Conservation (phyloP, 2,329 filamentous ascomycete genomes). For the Aspergillus sp. region DNA sequence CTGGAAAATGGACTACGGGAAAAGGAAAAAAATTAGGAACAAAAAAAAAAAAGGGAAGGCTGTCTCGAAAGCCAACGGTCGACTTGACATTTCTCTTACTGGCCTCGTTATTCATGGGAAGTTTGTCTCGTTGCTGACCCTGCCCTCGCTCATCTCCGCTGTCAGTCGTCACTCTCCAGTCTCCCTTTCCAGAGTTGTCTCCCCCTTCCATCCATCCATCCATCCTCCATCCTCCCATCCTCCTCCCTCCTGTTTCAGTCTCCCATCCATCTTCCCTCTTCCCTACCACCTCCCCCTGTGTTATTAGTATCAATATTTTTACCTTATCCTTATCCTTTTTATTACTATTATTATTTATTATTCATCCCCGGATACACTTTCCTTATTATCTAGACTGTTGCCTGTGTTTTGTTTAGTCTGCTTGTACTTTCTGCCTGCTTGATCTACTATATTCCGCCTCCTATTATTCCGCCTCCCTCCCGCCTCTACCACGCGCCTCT, state of each 20-base stretch:
- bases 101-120: slow-evolving; percentile 10
- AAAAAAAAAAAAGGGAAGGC: neutral
- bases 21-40: slow-evolving; percentile 14
- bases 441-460: slow-evolving; percentile 12
- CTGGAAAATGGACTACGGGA: slow-evolving; percentile 8
- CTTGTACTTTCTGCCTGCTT: slow-evolving; percentile 14
- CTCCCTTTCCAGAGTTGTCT: neutral
- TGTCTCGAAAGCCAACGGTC: neutral
- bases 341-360: slow-evolving; percentile 1
- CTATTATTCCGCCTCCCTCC: slow-evolving; percentile 2
- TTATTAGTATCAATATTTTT: slow-evolving; percentile 17
- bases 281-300: slow-evolving; percentile 17
- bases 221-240: slow-evolving; percentile 5
- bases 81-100: slow-evolving; percentile 1
- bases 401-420: slow-evolving; percentile 11
- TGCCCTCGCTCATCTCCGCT: slow-evolving; percentile 6
- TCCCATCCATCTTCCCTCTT: neutral
- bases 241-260: too few relatives aligned
- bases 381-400: slow-evolving; percentile 6
- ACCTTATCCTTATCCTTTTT: slow-evolving; percentile 7
- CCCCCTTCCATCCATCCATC: slow-evolving; percentile 5
- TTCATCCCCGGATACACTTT: slow-evolving; percentile 6
- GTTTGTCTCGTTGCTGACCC: slow-evolving; percentile 2
- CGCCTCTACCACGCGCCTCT: neutral
- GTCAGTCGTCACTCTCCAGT: slow-evolving; percentile 9